phyloP scores from a whole-genome alignment of 345 rosid genomes.

The Excoecaria cochinchinensis region DNA sequence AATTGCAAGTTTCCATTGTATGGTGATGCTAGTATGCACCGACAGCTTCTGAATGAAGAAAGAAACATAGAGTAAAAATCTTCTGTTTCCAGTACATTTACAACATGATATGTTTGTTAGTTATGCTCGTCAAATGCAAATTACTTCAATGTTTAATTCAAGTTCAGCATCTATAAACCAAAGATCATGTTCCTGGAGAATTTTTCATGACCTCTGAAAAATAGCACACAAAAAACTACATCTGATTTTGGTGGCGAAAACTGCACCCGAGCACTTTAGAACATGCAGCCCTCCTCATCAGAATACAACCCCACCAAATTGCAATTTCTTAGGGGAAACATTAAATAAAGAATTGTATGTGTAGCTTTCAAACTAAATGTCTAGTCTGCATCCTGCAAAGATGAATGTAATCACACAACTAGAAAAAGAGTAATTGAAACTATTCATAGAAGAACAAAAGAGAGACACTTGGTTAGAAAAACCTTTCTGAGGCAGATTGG shows the following conservation, averaged over 20 bases:
- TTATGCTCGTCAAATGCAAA: slow-evolving; percentile 1
- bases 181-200: slow-evolving; percentile 9
- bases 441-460: slow-evolving; percentile 1
- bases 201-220: slow-evolving; percentile 8
- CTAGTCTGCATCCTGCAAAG: slow-evolving; percentile 35
- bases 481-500: slow-evolving; percentile 66
- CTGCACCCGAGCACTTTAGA: neutral
- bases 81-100: slow-evolving; percentile 7
- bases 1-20: neutral
- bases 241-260: neutral
- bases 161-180: neutral
- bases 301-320: slow-evolving; percentile 2
- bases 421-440: slow-evolving; percentile 4
- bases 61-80: neutral
- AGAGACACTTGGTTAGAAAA: slow-evolving; percentile 7
- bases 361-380: slow-evolving; percentile 15
- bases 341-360: slow-evolving; percentile 7
- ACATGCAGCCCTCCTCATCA: slow-evolving; percentile 2
- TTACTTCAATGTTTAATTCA: neutral
- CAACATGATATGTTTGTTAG: slow-evolving; percentile 17
- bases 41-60: neutral
- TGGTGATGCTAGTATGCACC: neutral
- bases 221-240: neutral
- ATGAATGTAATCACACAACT: neutral
- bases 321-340: neutral